Evolutionary conservation across 2,329 filamentous ascomycete species (phyloP).

Genomic region (Orbilia javanica): DNA sequence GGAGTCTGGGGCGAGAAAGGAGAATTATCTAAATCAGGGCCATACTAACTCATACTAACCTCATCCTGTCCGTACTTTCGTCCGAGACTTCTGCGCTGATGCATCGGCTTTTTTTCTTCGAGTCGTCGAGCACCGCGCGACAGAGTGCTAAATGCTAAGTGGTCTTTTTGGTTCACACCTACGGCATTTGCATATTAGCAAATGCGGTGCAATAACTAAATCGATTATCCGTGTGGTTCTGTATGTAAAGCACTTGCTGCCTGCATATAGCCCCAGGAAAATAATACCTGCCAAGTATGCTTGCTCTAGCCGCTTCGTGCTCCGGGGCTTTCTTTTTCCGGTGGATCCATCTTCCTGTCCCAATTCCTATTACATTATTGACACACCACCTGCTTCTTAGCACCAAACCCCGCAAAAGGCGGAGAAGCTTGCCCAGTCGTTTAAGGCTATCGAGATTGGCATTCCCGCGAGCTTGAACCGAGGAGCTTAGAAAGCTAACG

Average conservation of each 20-base stretch:
- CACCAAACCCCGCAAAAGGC: slow-evolving; percentile 58
- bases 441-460: slow-evolving; percentile 55
- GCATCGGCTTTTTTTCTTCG: not conserved
- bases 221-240: slow-evolving; percentile 30
- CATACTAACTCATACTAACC: not conserved
- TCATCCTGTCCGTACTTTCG: slow-evolving; percentile 29
- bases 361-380: slow-evolving; percentile 48
- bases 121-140: slow-evolving; percentile 20
- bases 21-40: slow-evolving; percentile 12
- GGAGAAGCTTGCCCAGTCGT: slow-evolving; percentile 58
- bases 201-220: slow-evolving; percentile 15
- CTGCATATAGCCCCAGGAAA: slow-evolving; percentile 54
- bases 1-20: slow-evolving; percentile 21
- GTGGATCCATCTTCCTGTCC: slow-evolving; percentile 43
- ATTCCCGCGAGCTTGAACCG: slow-evolving; percentile 43
- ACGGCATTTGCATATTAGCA: slow-evolving; percentile 14
- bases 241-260: slow-evolving; percentile 35
- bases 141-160: slow-evolving; percentile 9
- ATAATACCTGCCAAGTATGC: slow-evolving; percentile 56
- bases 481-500: slow-evolving; percentile 25
- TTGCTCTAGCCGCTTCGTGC: slow-evolving; percentile 54
- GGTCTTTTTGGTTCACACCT: slow-evolving; percentile 14
- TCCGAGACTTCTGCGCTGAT: slow-evolving; percentile 35
- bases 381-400: slow-evolving; percentile 49
- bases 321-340: slow-evolving; percentile 57